phyloP scores from a whole-genome alignment of 441 rosid species.

The Syzygium syzygioides region DNA sequence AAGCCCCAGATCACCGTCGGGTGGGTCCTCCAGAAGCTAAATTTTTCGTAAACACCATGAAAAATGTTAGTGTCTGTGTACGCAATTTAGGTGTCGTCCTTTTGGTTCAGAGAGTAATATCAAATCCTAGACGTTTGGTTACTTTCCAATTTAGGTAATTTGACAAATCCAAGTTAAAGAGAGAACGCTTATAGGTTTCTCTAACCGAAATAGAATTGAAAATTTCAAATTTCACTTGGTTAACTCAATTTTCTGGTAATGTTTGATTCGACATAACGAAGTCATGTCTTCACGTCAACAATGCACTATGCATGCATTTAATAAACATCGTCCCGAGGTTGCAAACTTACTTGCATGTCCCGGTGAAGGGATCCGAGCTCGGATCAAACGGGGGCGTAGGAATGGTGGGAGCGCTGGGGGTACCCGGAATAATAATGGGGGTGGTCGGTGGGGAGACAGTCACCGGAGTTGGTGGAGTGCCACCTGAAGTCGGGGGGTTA shows the following conservation, averaged over 20 bases:
- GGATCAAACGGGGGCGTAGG: neutral
- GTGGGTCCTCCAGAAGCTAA: slow-evolving; percentile 69
- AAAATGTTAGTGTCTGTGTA: neutral
- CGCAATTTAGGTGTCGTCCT: neutral
- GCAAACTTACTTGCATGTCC: neutral
- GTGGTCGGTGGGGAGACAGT: neutral
- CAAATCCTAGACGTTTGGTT: neutral
- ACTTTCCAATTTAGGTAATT: neutral
- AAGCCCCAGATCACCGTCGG: slow-evolving; percentile 56
- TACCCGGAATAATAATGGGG: neutral
- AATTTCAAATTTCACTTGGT: neutral
- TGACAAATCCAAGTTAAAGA: neutral
- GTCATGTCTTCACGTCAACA: neutral
- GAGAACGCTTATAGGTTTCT: neutral
- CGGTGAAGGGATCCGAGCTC: neutral
- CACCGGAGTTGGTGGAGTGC: neutral
- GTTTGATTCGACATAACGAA: neutral
- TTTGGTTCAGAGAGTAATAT: neutral
- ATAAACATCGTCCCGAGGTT: neutral
- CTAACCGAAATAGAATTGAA: neutral
- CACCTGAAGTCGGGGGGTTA: neutral
- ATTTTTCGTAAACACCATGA: neutral
- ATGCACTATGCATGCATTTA: neutral
- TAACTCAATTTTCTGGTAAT: neutral
- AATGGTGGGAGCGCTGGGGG: neutral